Evolutionary conservation across 352 stramenopile species (phyloP).

Genomic region (Albugo candida): DNA sequence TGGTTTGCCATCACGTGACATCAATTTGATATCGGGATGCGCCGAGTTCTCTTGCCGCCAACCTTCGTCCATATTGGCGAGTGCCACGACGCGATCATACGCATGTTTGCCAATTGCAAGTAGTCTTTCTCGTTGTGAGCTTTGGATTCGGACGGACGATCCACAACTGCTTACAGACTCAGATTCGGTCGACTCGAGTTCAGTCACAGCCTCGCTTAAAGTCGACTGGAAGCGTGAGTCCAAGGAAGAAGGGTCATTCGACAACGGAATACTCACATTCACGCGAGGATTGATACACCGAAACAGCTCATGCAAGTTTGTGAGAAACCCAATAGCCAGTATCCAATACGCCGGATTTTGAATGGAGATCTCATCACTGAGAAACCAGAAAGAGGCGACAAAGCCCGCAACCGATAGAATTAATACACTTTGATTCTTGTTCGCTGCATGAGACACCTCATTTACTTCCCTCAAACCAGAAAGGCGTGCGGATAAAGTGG

Average conservation of each 20-base stretch:
- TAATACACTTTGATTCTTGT: conserved; percentile 28
- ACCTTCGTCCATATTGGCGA: conserved; percentile 27
- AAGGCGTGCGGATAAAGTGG: neutral
- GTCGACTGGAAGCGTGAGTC: neutral
- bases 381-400: conserved; percentile 48
- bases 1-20: conserved; percentile 56
- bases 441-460: conserved; percentile 1
- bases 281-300: neutral
- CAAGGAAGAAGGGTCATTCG: neutral
- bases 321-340: conserved; percentile 37
- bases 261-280: neutral
- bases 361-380: conserved; percentile 52
- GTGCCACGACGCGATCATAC: conserved; percentile 25
- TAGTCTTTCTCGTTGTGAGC: conserved; percentile 27
- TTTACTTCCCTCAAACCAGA: neutral
- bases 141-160: conserved; percentile 24
- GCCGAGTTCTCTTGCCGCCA: conserved; percentile 12
- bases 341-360: conserved; percentile 65
- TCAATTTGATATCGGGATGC: conserved; percentile 6
- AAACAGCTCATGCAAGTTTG: conserved; percentile 45
- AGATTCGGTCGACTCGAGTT: neutral
- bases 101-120: conserved; percentile 21
- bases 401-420: conserved; percentile 39
- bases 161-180: conserved; percentile 9
- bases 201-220: neutral